Conservation (phyloP, 2,329 filamentous ascomycete species). For the Tolypocladium endophyticum region DNA sequence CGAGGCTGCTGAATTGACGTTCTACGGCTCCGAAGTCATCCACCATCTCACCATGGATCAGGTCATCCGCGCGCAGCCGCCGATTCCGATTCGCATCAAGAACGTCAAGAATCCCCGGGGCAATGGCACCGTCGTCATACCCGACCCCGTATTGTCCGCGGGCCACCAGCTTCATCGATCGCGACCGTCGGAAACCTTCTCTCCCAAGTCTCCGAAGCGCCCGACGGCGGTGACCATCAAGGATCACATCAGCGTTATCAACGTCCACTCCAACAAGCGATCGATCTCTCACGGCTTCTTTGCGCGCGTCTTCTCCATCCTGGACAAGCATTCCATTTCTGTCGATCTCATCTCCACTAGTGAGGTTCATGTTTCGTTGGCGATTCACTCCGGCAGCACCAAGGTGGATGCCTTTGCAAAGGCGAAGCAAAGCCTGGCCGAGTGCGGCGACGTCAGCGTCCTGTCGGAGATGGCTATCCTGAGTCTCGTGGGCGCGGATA, state of each 20-base stretch:
- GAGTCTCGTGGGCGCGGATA: conserved; percentile 84
- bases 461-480: conserved; percentile 90
- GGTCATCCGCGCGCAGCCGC: conserved; percentile 66
- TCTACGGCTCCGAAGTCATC: conserved; percentile 92
- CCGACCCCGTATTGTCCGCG: conserved; percentile 50
- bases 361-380: conserved; percentile 96
- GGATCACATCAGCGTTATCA: conserved; percentile 91
- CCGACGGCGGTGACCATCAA: conserved; percentile 95
- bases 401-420: conserved; percentile 52
- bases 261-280: conserved; percentile 95
- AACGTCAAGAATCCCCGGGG: conserved; percentile 81
- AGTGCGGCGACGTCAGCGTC: conserved; percentile 84
- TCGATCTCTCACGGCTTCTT: conserved; percentile 95
- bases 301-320: conserved; percentile 82
- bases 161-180: conserved; percentile 48
- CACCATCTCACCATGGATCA: conserved; percentile 99
- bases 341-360: conserved; percentile 95
- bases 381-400: conserved; percentile 71
- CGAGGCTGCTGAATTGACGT: conserved; percentile 91
- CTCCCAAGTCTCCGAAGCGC: conserved; percentile 51
- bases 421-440: conserved; percentile 61
- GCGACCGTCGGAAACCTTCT: conserved; percentile 25
- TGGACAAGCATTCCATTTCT: conserved; percentile 77
- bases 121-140: conserved; percentile 71
- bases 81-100: conserved; percentile 81